phyloP scores from a whole-genome alignment of 176 grass and related monocot species.

The Aegilops sharonensis region DNA sequence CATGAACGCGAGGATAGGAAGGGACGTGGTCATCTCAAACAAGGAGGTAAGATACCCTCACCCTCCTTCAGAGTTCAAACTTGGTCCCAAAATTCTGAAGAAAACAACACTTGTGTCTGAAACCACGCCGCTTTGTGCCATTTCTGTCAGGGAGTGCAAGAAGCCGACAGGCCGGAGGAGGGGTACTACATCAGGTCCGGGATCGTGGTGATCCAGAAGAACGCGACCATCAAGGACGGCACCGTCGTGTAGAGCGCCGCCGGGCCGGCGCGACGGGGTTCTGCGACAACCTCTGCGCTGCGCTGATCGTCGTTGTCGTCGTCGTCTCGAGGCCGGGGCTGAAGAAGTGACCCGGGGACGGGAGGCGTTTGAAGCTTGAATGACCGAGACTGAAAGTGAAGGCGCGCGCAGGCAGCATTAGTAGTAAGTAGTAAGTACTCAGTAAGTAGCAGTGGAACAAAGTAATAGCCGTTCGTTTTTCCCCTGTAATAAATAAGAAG shows the following conservation, averaged over 20 bases:
- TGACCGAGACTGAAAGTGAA: not conserved
- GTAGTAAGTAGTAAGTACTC: not conserved
- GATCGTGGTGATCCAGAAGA: slow-evolving; percentile 56
- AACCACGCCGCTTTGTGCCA: not conserved
- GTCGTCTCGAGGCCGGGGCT: not conserved
- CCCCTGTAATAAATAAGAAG: not conserved
- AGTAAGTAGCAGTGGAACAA: not conserved
- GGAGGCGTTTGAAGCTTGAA: not conserved
- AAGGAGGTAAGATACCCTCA: slow-evolving; percentile 37
- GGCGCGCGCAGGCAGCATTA: not conserved
- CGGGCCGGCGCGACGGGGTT: not conserved
- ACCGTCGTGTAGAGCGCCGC: slow-evolving; percentile 40
- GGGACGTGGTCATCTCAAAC: slow-evolving; percentile 61
- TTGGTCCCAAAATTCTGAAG: not conserved
- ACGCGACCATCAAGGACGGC: slow-evolving; percentile 66
- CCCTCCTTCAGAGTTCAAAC: not conserved
- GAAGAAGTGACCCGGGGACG: not conserved
- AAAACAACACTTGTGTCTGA: not conserved
- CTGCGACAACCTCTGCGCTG: not conserved
- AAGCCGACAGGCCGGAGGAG: slow-evolving; percentile 49
- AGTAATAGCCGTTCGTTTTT: not conserved
- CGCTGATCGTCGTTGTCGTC: too few species aligned
- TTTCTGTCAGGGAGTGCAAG: slow-evolving; percentile 57
- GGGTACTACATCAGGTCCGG: slow-evolving; percentile 72
- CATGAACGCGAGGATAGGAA: slow-evolving; percentile 79